Evolutionary conservation across 768 basidiomycete genomes (phyloP).

Genomic region (Cytidiella melzeri): DNA sequence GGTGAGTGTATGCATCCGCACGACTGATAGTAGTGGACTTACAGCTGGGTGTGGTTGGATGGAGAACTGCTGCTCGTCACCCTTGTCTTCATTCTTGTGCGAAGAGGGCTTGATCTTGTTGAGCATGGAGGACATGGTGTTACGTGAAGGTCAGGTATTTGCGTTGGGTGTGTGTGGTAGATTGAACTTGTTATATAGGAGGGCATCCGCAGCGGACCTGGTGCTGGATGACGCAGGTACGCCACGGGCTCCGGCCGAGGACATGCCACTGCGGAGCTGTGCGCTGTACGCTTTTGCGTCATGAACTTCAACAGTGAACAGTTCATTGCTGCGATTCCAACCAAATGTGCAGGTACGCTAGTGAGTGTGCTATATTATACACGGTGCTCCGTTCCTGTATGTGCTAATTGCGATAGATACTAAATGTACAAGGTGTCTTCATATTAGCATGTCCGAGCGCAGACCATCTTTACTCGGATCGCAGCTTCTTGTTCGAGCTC

Average conservation of each 20-base stretch:
- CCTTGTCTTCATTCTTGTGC: constrained; percentile 9
- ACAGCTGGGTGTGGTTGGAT: constrained; percentile 64
- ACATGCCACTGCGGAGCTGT: background rate
- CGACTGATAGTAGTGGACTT: too few relatives aligned
- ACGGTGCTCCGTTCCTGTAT: too few relatives aligned
- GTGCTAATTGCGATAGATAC: too few relatives aligned
- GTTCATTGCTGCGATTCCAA: too few relatives aligned
- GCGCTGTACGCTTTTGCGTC: too few relatives aligned
- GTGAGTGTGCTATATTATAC: too few relatives aligned
- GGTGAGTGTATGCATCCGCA: background rate
- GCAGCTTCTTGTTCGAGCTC: background rate
- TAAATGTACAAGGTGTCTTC: too few relatives aligned
- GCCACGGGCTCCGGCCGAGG: background rate
- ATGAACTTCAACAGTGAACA: too few relatives aligned
- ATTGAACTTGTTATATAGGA: constrained; percentile 1
- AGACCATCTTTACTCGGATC: background rate
- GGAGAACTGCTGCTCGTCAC: constrained; percentile 36
- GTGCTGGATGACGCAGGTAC: background rate
- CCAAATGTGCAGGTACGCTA: too few relatives aligned
- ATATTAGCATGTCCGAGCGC: too few relatives aligned
- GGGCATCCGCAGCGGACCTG: too few relatives aligned
- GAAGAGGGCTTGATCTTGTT: constrained; percentile 8
- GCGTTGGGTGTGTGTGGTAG: background rate
- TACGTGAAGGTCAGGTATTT: background rate
- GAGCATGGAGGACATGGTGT: constrained; percentile 5